A percentile compares a stretch with the other conserved stretches of the same genome.
Evolutionary conservation across 1,284 basidiomycete species (phyloP).

Genomic region (Malassezia brasiliensis): DNA sequence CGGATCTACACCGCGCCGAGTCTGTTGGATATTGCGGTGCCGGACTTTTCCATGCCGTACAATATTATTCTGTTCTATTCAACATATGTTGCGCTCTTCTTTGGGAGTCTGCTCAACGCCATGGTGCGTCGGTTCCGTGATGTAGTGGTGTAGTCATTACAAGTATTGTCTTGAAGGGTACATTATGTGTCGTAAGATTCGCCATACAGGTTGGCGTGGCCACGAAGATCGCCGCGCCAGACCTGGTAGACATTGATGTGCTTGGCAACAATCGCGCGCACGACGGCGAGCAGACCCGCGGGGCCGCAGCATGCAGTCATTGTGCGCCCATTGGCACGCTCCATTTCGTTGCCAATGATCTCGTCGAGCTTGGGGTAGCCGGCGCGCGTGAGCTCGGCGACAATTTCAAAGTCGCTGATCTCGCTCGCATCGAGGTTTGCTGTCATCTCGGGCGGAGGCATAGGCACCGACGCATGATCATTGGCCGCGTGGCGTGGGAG

Average conservation of each 20-base stretch:
- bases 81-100: conserved; percentile 63
- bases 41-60: conserved; percentile 98
- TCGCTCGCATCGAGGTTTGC: conserved; percentile 59
- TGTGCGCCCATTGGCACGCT: conserved; percentile 55
- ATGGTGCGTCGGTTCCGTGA: conserved; percentile 65
- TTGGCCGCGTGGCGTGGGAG: not conserved
- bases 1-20: conserved; percentile 67
- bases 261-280: conserved; percentile 60
- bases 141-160: conserved; percentile 8
- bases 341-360: conserved; percentile 62
- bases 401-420: conserved; percentile 58
- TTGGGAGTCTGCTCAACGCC: conserved; percentile 81
- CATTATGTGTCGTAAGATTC: conserved; percentile 33
- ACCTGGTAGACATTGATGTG: conserved; percentile 58
- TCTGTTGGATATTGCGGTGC: conserved; percentile 81
- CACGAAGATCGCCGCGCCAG: conserved; percentile 57
- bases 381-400: conserved; percentile 62
- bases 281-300: conserved; percentile 60
- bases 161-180: too few species aligned
- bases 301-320: conserved; percentile 72
- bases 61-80: conserved; percentile 65
- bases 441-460: not conserved
- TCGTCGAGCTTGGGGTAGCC: conserved; percentile 65
- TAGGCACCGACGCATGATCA: not conserved
- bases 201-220: conserved; percentile 46